Evolutionary conservation across 148 eudicot species (phyloP), one percentile per base, ranked within the genome.

Genomic region (Talinum fruticosum): DNA sequence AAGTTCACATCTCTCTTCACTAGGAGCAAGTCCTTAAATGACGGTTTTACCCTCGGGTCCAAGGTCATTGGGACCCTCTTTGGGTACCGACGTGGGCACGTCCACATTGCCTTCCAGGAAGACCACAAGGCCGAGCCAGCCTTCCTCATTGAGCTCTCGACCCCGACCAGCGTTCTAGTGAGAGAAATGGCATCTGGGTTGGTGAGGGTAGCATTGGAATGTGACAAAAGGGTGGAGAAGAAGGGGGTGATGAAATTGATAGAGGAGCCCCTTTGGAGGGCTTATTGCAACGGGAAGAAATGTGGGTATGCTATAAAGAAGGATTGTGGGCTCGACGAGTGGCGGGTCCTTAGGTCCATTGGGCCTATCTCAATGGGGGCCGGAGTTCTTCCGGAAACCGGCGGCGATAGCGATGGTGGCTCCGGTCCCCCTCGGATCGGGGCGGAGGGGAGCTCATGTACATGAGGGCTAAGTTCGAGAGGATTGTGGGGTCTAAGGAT

Each of bases 281-380:
- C 96, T 23, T 91, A 89, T 69, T 95, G 99, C 69, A 95, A 95
- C 67, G 99, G 99, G 1, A 95, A 88, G 79, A 95, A 95, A 66
- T 91, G 99, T 76, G 99, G 99, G 74, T 92, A 86, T 44, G 99
- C 99, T 4, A 84, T 84, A 85, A 83, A 84, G 80, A 83, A 88
- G 28, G 92, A 88, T 2, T 88, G 92, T 59, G 91, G 89, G 72
- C 73, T 87, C 26, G 84, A 89, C 13, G 99, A 92, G 38, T 85
- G 86, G 96, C 89, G 88, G 75, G 90, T 95, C 49, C 72, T 95
- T 66, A 81, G 76, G 2, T 80, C 96, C 0, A 80, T 95, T 0
- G 94, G 89, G 24, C 91, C 94, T 33, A 87, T 95, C 10, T 86
- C 99, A 2, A 93, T 93, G 96, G 99, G 99, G 4, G 99, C 97